Evolutionary conservation across 2,329 filamentous ascomycete species (phyloP), one percentile per base, ranked within the genome.

Genomic region (Penicillium sp.): DNA sequence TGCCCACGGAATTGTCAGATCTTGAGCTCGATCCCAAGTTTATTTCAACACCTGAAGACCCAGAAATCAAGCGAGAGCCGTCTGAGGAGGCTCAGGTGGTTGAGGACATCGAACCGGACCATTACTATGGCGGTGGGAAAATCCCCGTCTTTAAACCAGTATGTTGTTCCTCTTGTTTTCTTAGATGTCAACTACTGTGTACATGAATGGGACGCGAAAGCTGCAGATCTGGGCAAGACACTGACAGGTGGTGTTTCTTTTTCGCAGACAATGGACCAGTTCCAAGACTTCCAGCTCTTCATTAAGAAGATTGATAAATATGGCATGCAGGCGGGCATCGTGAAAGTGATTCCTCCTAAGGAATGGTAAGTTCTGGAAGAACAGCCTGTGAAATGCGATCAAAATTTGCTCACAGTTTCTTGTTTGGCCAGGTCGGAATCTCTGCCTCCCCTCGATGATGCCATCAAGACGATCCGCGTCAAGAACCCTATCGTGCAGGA

Each of bases 401-500:
- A 29, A n/a, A 2, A 12, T 45, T 5, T 57, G 45, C 55, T 58
- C 36, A 58, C 43, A 18, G 26, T 13, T 32, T 3, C 12, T 29
- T 39, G 28, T 12, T 45, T 38, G 43, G 46, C 18, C 49, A 84
- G 82, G 82, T 73, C 74, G 61, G 82, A 90, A 55, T 77, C 82
- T 26, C 83, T 93, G 34, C 87, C 88, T 12, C 76, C 80, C 34
- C 81, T 96, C 53, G 84, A 93, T 63, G 86, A 96, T 61, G 79
- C 89, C 43, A 81, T 98, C 55, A 97, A 96, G 72, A 84, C 86
- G 53, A 88, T 98, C 67, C 85, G 84, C 64, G 90, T 98, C 63
- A 91, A 91, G 70, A 94, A 98, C 57, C 93, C 93, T 3, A 97
- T 98, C 66, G 95, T 90, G 65, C 93, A 98, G 69, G 93, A 98